phyloP scores from a whole-genome alignment of 768 basidiomycete genomes.

The Leccinum truebloodii region DNA sequence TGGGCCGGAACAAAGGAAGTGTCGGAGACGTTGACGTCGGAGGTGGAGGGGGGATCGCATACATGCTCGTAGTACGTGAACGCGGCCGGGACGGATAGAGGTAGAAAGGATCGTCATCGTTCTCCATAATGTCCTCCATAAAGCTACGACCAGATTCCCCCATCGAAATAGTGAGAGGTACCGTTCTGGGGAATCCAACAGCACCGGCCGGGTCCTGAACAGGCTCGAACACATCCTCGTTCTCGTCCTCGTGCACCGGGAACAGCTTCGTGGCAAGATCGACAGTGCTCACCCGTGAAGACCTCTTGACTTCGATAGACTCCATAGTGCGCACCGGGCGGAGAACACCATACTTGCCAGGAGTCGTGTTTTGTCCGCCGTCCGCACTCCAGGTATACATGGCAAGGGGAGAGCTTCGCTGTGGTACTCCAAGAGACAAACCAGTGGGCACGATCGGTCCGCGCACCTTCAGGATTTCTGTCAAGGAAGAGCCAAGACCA shows the following conservation, averaged over 20 bases:
- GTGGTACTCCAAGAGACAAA: conserved; percentile 51
- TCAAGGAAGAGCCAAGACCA: conserved; percentile 18
- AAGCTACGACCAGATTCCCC: conserved; percentile 1
- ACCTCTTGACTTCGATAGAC: conserved; percentile 15
- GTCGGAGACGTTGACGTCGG: conserved; percentile 7
- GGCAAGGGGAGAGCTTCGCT: conserved; percentile 52
- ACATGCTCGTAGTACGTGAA: conserved; percentile 34
- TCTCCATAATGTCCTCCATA: conserved; percentile 8
- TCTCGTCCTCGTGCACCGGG: conserved; percentile 34
- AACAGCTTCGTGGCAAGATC: conserved; percentile 26
- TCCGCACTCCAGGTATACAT: conserved; percentile 39
- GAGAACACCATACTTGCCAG: conserved; percentile 21
- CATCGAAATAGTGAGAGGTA: background rate
- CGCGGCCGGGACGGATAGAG: conserved; percentile 24
- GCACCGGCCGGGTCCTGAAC: conserved; percentile 4
- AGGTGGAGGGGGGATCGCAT: conserved; percentile 11
- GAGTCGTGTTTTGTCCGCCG: conserved; percentile 32
- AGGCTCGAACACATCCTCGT: conserved; percentile 36
- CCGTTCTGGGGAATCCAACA: conserved; percentile 26
- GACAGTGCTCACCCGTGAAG: conserved; percentile 20
- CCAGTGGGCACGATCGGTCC: conserved; percentile 34
- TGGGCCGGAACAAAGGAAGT: conserved; percentile 27
- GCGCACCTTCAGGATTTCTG: conserved; percentile 1
- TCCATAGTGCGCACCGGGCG: conserved; percentile 15
- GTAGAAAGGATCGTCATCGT: conserved; percentile 28